phyloP scores from a whole-genome alignment of 2,329 filamentous ascomycete genomes.

The Colletotrichum godetiae region DNA sequence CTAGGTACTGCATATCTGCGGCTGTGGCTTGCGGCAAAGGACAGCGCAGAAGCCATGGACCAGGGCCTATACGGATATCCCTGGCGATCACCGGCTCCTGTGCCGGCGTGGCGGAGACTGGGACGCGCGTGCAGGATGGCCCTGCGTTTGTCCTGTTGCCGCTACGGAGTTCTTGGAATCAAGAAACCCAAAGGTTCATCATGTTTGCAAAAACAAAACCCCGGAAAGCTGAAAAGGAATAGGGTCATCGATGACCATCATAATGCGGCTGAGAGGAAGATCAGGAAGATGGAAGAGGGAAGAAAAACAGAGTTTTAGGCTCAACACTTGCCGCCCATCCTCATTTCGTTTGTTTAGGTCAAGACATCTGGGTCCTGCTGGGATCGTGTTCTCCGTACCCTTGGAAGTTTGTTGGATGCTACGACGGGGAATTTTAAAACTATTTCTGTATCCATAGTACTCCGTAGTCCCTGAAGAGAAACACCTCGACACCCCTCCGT shows the following conservation, averaged over 20 bases:
- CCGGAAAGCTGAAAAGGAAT: background rate
- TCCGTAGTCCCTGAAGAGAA: background rate
- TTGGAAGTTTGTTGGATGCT: background rate
- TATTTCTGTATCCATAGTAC: background rate
- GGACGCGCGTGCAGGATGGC: slow-evolving; percentile 23
- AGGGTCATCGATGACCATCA: background rate
- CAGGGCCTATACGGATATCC: slow-evolving; percentile 1
- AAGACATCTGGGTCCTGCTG: background rate
- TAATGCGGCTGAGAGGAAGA: slow-evolving; percentile 1
- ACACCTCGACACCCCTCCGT: background rate
- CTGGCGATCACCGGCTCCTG: slow-evolving; percentile 26
- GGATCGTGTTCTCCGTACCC: background rate
- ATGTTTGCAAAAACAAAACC: background rate
- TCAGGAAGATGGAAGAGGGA: background rate
- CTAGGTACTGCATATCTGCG: background rate
- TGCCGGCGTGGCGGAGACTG: slow-evolving; percentile 30
- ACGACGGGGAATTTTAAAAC: slow-evolving; percentile 10
- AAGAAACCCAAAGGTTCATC: background rate
- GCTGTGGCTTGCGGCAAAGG: background rate
- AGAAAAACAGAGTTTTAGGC: slow-evolving; percentile 14
- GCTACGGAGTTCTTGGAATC: background rate
- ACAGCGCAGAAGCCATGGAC: slow-evolving; percentile 10
- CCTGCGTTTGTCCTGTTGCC: background rate
- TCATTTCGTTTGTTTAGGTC: slow-evolving; percentile 27
- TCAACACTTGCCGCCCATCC: slow-evolving; percentile 9